Conservation (phyloP, 495 filamentous ascomycete genomes). For the Lentithecium fluviatile region DNA sequence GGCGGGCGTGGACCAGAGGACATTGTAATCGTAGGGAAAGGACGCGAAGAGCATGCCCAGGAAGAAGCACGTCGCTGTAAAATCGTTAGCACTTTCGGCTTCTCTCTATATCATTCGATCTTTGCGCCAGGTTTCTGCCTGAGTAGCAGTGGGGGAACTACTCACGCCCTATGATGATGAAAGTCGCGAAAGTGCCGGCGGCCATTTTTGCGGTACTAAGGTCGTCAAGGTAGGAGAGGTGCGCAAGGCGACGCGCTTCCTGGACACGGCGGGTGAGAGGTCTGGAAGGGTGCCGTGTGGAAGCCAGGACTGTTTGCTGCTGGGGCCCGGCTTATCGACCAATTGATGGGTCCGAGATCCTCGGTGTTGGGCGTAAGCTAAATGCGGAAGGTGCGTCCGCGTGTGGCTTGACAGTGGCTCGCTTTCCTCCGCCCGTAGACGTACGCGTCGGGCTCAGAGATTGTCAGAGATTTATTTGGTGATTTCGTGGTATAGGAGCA, state of each 20-base stretch:
- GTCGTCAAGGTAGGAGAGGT: background rate
- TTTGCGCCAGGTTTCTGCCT: background rate
- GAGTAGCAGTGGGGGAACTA: slow-evolving; percentile 25
- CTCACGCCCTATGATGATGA: slow-evolving; percentile 92
- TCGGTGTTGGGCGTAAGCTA: slow-evolving; percentile 1
- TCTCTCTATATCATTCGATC: background rate
- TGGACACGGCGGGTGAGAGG: background rate
- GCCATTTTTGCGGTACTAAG: slow-evolving; percentile 24
- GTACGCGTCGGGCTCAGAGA: background rate
- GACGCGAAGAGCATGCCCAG: slow-evolving; percentile 96
- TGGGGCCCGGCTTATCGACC: slow-evolving; percentile 17
- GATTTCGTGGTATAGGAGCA: too few relatives aligned
- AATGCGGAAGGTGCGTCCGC: slow-evolving; percentile 11
- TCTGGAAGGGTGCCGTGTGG: background rate
- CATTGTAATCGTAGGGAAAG: slow-evolving; percentile 96
- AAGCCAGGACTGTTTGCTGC: background rate
- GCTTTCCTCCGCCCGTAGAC: background rate
- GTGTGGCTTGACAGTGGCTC: background rate
- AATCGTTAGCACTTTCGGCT: slow-evolving; percentile 12
- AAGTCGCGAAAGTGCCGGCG: slow-evolving; percentile 71
- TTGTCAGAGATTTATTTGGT: too few relatives aligned
- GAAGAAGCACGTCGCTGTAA: slow-evolving; percentile 85
- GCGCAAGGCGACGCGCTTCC: background rate
- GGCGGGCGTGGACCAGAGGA: slow-evolving; percentile 77
- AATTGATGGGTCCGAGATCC: slow-evolving; percentile 4